These are phyloP conservation scores for Phoma sp. DNA, from an alignment of 2,329 filamentous ascomycete genomes.

Conservation along the genomic window DNA sequence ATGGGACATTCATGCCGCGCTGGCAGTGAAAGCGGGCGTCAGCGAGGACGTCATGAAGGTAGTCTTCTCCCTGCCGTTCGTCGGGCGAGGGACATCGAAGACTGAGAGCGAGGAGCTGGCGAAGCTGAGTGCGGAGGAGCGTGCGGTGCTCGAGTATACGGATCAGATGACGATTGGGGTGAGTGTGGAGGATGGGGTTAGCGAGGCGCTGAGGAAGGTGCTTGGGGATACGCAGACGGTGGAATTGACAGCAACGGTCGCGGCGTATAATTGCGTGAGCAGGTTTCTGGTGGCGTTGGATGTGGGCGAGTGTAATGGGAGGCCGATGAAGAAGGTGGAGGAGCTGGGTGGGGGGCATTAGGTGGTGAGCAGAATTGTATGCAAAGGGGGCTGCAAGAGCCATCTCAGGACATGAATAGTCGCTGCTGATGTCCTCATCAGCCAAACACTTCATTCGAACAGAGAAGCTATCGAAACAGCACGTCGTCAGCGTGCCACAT, in stretches of 20 bases:
- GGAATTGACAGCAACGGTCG: constrained; percentile 79
- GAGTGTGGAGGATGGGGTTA: constrained; percentile 70
- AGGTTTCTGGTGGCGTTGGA: constrained; percentile 82
- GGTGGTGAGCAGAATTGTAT: no score
- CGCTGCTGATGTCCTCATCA: no score
- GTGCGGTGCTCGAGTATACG: constrained; percentile 73
- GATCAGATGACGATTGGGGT: constrained; percentile 85
- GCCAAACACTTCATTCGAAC: no score
- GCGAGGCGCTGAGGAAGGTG: constrained; percentile 63
- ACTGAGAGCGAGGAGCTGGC: constrained; percentile 44
- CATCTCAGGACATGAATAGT: no score
- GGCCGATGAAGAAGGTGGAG: constrained; percentile 39
- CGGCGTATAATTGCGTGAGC: constrained; percentile 84
- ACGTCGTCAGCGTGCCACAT: no score
- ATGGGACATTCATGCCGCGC: constrained; percentile 78
- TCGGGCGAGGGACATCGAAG: constrained; percentile 15
- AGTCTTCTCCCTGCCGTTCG: constrained; percentile 38
- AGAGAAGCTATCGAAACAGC: no score
- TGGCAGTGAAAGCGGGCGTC: constrained; percentile 64
- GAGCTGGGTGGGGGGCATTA: constrained; percentile 23
- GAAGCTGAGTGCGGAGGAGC: constrained; percentile 54
- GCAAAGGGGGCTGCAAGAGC: no score
- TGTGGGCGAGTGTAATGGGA: constrained; percentile 56
- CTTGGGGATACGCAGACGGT: constrained; percentile 76
- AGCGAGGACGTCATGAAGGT: constrained; percentile 64